phyloP scores from a whole-genome alignment of 140 eudicot genomes.

The Bidens hawaiensis region DNA sequence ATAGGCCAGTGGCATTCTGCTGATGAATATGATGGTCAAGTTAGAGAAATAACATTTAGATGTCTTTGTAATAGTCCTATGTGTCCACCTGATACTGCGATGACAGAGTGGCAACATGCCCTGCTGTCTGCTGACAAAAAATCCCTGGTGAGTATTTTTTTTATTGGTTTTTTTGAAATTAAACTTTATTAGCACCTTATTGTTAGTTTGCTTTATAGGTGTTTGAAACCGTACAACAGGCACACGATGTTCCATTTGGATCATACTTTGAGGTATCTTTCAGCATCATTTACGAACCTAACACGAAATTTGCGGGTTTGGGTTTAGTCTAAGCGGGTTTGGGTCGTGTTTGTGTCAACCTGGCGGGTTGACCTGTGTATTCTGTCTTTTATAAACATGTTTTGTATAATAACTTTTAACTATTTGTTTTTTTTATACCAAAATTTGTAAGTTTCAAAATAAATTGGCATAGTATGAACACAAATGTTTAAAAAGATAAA shows the following conservation, averaged over 20 bases:
- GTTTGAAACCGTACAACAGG: conserved; percentile 97
- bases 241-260: conserved; percentile 99
- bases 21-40: conserved; percentile 86
- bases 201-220: conserved; percentile 39
- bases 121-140: conserved; percentile 64
- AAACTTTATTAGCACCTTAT: background rate
- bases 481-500: no score
- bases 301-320: no score
- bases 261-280: conserved; percentile 71
- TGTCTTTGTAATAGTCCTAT: conserved; percentile 82
- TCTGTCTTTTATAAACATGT: no score
- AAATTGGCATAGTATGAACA: no score
- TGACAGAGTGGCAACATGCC: conserved; percentile 92
- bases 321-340: no score
- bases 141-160: conserved; percentile 34
- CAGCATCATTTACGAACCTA: no score
- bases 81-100: conserved; percentile 93
- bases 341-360: no score
- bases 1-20: conserved; percentile 89
- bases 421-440: no score
- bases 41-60: conserved; percentile 81
- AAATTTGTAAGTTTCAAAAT: no score
- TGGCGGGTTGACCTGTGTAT: no score
- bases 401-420: no score
- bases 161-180: background rate